Evolutionary conservation across 441 rosid genomes (phyloP), one percentile per base, ranked within the genome.

Genomic region (Breynia disticha): DNA sequence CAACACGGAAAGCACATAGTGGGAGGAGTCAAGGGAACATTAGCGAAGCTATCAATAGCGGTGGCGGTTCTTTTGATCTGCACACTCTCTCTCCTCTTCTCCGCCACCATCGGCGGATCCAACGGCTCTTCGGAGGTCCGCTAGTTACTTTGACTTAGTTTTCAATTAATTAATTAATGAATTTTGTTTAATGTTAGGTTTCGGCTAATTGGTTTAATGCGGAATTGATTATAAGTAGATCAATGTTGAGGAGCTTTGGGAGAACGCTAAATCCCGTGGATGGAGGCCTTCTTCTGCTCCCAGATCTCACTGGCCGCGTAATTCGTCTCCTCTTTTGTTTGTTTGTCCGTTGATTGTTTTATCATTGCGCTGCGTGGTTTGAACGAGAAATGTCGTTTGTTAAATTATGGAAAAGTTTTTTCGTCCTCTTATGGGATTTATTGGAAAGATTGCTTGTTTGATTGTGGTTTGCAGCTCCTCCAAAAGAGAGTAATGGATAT

Each of bases 271-370:
- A 14, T 81, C 95, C 50, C 80, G 81, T 50, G 84, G 84, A 37
- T 93, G 98, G 97, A 82, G 84, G 72, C 98, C 98, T 19, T 93
- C 98, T 35, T 93, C 98, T 67, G 85, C 97, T 46, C 97, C 98
- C 48, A 77, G 97, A 71, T 82, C 95, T 62, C 74, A 82, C 57
- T 93, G 97, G 97, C 87, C 86, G 13, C 65, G 97, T 89, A 75
- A 46, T 77, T 72, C 11, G 63, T 67, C 52, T 56, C 17, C 19
- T 50, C 6, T 3, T 56, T 56, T 37, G 13, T 8, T 18, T 28
- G n/a, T n/a, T n/a, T n/a, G n/a, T n/a, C n/a, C n/a, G n/a, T n/a
- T n/a, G n/a, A n/a, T n/a, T n/a, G n/a, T 32, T 44, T 52, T 4
- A 18, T 19, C 6, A 54, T 32, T 32, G 7, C 48, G 16, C 2